phyloP scores from a whole-genome alignment of 1,284 basidiomycete genomes.

The Leccinum pachyderme region DNA sequence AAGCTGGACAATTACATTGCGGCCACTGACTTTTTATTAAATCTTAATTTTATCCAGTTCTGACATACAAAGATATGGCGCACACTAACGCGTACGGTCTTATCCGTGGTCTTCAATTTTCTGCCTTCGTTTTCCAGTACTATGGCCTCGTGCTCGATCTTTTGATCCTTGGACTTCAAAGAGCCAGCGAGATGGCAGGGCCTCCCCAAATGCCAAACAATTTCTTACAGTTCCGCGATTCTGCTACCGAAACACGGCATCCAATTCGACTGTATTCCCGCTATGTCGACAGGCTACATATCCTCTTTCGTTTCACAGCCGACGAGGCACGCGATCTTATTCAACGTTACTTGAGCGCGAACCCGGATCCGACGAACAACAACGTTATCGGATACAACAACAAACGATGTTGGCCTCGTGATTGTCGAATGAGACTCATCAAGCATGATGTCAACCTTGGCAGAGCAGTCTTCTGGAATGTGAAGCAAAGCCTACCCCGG shows the following conservation, averaged over 20 bases:
- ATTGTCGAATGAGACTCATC: constrained; percentile 98
- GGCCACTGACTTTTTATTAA: not conserved
- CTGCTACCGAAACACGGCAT: constrained; percentile 88
- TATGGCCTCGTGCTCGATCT: constrained; percentile 91
- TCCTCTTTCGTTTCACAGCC: constrained; percentile 97
- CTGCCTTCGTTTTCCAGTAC: constrained; percentile 96
- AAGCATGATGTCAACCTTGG: constrained; percentile 99
- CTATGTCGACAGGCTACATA: constrained; percentile 90
- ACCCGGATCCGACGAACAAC: constrained; percentile 98
- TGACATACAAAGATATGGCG: constrained; percentile 95
- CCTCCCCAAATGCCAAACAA: constrained; percentile 95
- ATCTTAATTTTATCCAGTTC: constrained; percentile 39
- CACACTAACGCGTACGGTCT: constrained; percentile 91
- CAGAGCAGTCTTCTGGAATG: constrained; percentile 98
- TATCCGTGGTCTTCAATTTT: constrained; percentile 94
- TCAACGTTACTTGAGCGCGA: constrained; percentile 94
- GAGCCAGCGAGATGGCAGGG: constrained; percentile 96
- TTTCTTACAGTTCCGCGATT: constrained; percentile 94
- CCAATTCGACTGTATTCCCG: constrained; percentile 95
- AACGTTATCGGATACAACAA: constrained; percentile 99
- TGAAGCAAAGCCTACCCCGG: constrained; percentile 95
- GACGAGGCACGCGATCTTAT: constrained; percentile 98
- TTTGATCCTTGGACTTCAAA: constrained; percentile 89
- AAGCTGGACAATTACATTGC: constrained; percentile 13
- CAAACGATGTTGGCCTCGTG: constrained; percentile 98